These are phyloP conservation scores for Begonia masoniana DNA, from an alignment of 306 rosid genomes.

Conservation along the genomic window DNA sequence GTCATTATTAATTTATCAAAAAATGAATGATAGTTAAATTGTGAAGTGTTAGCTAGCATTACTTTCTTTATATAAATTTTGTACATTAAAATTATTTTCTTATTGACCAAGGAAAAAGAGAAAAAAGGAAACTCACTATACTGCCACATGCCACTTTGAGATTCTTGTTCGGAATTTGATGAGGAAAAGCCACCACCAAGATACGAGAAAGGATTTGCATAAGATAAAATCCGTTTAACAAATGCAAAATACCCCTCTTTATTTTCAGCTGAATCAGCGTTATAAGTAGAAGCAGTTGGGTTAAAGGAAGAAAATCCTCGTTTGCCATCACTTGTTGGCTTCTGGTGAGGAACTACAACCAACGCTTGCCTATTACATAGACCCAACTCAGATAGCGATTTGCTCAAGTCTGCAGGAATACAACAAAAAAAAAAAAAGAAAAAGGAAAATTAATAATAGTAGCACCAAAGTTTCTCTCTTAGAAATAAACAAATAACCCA, in stretches of 20 bases:
- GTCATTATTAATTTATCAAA: no score
- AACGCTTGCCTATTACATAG: slow-evolving; percentile 40
- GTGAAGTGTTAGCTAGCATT: no score
- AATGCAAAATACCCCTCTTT: slow-evolving; percentile 26
- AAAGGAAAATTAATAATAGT: neutral
- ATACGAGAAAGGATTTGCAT: slow-evolving; percentile 43
- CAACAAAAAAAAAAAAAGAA: neutral
- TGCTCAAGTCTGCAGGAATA: slow-evolving; percentile 26
- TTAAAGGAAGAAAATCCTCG: slow-evolving; percentile 10
- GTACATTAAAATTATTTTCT: no score
- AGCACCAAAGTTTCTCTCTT: no score
- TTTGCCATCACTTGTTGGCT: slow-evolving; percentile 8
- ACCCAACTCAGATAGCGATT: slow-evolving; percentile 36
- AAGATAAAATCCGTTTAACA: slow-evolving; percentile 29
- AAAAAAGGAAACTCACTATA: slow-evolving; percentile 24
- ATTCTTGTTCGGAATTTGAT: slow-evolving; percentile 20
- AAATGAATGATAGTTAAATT: no score
- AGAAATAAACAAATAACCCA: no score
- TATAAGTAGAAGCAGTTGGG: slow-evolving; percentile 7
- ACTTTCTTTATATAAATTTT: no score
- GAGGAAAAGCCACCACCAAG: slow-evolving; percentile 28
- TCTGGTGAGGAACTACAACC: slow-evolving; percentile 30
- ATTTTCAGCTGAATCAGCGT: slow-evolving; percentile 17
- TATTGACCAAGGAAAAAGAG: neutral
- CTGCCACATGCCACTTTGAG: slow-evolving; percentile 19